A percentile compares a stretch with the other conserved stretches of the same genome.
Evolutionary conservation across 306 rosid genomes (phyloP).

Genomic region (Mimosa bimucronata): DNA sequence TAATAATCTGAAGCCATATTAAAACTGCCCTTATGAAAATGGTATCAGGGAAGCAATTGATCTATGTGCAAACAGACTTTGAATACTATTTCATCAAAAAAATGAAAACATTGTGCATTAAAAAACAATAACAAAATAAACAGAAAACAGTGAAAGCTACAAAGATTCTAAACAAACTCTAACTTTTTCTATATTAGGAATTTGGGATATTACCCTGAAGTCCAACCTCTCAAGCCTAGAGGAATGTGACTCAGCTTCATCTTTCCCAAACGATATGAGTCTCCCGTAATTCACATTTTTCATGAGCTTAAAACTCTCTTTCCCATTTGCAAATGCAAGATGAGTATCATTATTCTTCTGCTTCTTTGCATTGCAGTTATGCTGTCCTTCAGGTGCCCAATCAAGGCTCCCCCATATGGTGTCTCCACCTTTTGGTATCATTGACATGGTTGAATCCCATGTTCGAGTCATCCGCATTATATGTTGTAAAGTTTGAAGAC

Average conservation of each 20-base stretch:
- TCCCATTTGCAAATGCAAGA: neutral
- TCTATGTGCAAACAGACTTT: neutral
- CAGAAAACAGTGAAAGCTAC: neutral
- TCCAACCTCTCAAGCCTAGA: conserved; percentile 12
- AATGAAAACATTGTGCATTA: neutral
- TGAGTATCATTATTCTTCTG: conserved; percentile 7
- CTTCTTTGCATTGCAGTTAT: conserved; percentile 2
- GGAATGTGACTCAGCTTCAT: conserved; percentile 5
- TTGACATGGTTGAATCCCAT: conserved; percentile 10
- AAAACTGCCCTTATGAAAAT: neutral
- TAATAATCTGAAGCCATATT: neutral
- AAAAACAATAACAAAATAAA: neutral
- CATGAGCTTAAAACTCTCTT: conserved; percentile 1
- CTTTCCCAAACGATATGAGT: conserved; percentile 11
- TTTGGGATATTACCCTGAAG: neutral
- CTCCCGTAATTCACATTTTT: neutral
- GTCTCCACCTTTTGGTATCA: conserved; percentile 11
- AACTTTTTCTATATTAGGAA: neutral
- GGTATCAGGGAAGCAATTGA: neutral
- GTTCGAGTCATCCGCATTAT: conserved; percentile 10
- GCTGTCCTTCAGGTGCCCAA: conserved; percentile 4
- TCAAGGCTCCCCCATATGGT: conserved; percentile 8
- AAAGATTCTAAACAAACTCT: neutral
- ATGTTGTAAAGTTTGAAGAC: conserved; percentile 14
- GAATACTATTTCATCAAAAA: neutral